Percentiles rank a stretch among this genome's conserved stretches.
Evolutionary conservation across 2,329 filamentous ascomycete genomes (phyloP).

Genomic region (Beauveria asiatica): DNA sequence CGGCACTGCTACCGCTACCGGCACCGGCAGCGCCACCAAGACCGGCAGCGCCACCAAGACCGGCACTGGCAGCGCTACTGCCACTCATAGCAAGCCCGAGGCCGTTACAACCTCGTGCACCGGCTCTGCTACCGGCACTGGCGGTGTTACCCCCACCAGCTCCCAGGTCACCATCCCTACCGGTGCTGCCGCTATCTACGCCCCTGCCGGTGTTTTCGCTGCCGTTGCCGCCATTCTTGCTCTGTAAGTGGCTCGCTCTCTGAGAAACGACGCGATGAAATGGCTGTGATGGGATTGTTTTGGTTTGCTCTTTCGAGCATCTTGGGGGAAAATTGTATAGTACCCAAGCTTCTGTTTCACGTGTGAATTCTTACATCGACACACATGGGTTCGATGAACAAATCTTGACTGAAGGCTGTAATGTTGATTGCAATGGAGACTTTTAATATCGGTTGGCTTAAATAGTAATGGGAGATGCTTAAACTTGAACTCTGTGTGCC

Average conservation of each 20-base stretch:
- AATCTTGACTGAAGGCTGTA: not conserved
- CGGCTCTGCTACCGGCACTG: slow-evolving; percentile 4
- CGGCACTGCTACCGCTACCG: not conserved
- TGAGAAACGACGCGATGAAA: slow-evolving; percentile 7
- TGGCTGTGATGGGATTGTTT: slow-evolving; percentile 1
- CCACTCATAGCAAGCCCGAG: not conserved
- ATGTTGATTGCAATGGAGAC: too few relatives aligned
- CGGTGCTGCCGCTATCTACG: slow-evolving; percentile 5
- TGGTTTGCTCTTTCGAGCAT: not conserved
- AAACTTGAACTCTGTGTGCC: not conserved
- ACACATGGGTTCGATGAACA: not conserved
- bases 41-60: not conserved
- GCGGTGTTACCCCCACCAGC: slow-evolving; percentile 11
- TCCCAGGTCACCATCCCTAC: slow-evolving; percentile 3
- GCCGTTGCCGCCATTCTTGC: slow-evolving; percentile 11
- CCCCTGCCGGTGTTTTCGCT: slow-evolving; percentile 9
- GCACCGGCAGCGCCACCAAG: not conserved
- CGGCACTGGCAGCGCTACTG: not conserved
- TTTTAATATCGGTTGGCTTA: slow-evolving; percentile 11
- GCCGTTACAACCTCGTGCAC: not conserved
- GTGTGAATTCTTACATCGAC: slow-evolving; percentile 1
- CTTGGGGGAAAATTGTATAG: slow-evolving; percentile 8
- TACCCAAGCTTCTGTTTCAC: slow-evolving; percentile 9
- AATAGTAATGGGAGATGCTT: slow-evolving; percentile 7
- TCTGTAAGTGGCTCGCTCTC: slow-evolving; percentile 9